Percentiles rank a stretch among this genome's conserved stretches.
Evolutionary conservation across 2,329 filamentous ascomycete genomes (phyloP).

Genomic region (Hypoxylon rubiginosum): DNA sequence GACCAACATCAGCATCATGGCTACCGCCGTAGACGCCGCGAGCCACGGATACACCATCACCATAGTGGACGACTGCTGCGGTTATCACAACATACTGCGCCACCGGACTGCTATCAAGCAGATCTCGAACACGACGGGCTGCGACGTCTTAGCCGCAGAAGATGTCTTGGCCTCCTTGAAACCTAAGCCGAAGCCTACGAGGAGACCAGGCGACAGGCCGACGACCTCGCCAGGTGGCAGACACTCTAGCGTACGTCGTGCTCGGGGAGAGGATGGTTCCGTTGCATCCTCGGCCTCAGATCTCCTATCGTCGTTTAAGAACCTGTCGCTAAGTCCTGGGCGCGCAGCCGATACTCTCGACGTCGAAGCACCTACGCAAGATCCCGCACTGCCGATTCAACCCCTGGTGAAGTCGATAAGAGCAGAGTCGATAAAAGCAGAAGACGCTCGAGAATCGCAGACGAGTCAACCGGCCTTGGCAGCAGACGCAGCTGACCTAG

Average conservation of each 20-base stretch:
- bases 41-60: slow-evolving; percentile 90
- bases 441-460: slow-evolving; percentile 33
- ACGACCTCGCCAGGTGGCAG: slow-evolving; percentile 36
- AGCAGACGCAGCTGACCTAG: slow-evolving; percentile 11
- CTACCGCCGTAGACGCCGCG: slow-evolving; percentile 91
- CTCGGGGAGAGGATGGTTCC: slow-evolving; percentile 40
- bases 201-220: slow-evolving; percentile 33
- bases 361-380: slow-evolving; percentile 40
- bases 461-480: slow-evolving; percentile 8
- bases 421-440: no score
- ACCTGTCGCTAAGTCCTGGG: slow-evolving; percentile 52
- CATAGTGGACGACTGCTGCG: slow-evolving; percentile 88
- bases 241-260: slow-evolving; percentile 49
- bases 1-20: slow-evolving; percentile 89
- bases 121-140: slow-evolving; percentile 81
- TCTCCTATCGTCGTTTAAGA: slow-evolving; percentile 53
- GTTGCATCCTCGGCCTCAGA: slow-evolving; percentile 44
- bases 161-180: slow-evolving; percentile 65
- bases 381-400: slow-evolving; percentile 44
- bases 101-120: slow-evolving; percentile 78
- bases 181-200: slow-evolving; percentile 41
- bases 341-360: slow-evolving; percentile 47
- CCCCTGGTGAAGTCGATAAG: slow-evolving; percentile 45
- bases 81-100: slow-evolving; percentile 77
- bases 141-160: slow-evolving; percentile 71